phyloP scores from a whole-genome alignment of 73 alveolate species.

The Breviolum minutum region DNA sequence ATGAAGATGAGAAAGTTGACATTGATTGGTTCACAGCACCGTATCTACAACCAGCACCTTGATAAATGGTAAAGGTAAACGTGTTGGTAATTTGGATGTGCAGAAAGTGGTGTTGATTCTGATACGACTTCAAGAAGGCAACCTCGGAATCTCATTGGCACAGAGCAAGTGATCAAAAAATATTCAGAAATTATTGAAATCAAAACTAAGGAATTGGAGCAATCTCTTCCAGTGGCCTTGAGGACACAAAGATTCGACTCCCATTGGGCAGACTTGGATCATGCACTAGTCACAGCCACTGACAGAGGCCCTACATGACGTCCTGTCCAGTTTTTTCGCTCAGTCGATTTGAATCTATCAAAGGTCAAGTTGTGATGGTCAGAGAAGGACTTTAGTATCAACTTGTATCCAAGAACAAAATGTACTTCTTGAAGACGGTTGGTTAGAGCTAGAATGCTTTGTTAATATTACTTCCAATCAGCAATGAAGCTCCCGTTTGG shows the following conservation, averaged over 20 bases:
- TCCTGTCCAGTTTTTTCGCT: too few species aligned
- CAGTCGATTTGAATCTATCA: too few species aligned
- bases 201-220: constrained; percentile 26
- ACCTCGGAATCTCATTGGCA: neutral
- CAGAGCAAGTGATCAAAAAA: neutral
- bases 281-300: neutral
- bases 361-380: too few species aligned
- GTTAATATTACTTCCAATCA: too few species aligned
- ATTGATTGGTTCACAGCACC: neutral
- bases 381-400: too few species aligned
- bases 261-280: constrained; percentile 15
- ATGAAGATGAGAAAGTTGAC: neutral
- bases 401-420: too few species aligned
- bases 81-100: neutral
- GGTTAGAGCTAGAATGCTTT: too few species aligned
- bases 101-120: neutral
- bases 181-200: neutral
- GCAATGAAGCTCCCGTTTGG: too few species aligned
- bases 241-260: neutral
- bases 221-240: constrained; percentile 29
- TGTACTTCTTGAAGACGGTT: too few species aligned
- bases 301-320: neutral
- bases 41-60: constrained; percentile 42
- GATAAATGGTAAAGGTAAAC: neutral
- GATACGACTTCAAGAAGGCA: neutral